Evolutionary conservation across 208 protist species (phyloP).

Genomic region (Sergeia podlipaevii): DNA sequence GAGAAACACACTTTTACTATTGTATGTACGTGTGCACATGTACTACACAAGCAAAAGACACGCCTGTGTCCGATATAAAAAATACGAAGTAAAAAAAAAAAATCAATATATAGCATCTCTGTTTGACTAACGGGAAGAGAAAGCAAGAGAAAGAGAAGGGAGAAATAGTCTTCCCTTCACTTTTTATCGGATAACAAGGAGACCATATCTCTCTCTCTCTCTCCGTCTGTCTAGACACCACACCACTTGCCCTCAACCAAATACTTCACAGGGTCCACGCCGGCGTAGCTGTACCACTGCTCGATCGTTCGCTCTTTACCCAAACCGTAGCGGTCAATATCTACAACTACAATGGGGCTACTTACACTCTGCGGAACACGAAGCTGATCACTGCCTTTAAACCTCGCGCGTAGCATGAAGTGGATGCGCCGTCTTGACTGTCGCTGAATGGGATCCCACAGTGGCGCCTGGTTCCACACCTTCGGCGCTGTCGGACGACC

Average conservation of each 20-base stretch:
- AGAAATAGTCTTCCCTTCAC: neutral
- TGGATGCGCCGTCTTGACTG: constrained; percentile 40
- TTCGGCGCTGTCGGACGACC: constrained; percentile 43
- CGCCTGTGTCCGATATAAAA: too few relatives aligned
- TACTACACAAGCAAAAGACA: too few relatives aligned
- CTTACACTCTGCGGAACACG: constrained; percentile 22
- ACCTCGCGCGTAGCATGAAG: constrained; percentile 36
- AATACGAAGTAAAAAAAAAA: too few relatives aligned
- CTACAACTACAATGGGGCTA: constrained; percentile 39
- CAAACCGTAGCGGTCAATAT: constrained; percentile 73
- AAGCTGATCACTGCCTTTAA: constrained; percentile 5
- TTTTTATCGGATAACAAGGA: constrained; percentile 2
- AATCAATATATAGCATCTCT: neutral
- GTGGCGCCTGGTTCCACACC: constrained; percentile 29
- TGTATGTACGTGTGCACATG: too few relatives aligned
- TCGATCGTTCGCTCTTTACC: constrained; percentile 47
- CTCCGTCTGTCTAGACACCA: constrained; percentile 4
- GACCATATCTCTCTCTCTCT: constrained; percentile 1
- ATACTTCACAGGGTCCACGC: constrained; percentile 44
- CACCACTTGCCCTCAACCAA: constrained; percentile 55
- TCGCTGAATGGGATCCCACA: constrained; percentile 25
- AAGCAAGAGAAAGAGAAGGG: constrained; percentile 1
- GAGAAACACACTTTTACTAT: too few relatives aligned
- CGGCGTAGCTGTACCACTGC: constrained; percentile 74
- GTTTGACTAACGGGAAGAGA: neutral